Base-by-base conservation (phyloP, 441 rosid genomes). In the Breynia disticha region DNA sequence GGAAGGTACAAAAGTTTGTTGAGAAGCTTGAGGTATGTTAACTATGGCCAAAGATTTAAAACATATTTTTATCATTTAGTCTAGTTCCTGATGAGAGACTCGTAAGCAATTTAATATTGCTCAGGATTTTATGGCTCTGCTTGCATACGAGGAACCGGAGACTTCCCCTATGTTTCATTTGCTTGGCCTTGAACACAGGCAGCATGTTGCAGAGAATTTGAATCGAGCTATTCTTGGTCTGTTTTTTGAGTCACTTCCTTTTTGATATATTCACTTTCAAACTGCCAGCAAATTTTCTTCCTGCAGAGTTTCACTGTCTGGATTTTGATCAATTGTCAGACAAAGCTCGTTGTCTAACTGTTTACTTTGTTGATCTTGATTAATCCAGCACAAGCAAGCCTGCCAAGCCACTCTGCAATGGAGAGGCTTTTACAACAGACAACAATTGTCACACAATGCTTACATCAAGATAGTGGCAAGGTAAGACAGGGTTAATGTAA, bases 111-210 rank as follows among this genome's bases (percentile, higher is more conserved):
- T 64, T 52, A n/a, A 48, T 50, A 45, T 57, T 59, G 24, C 62
- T 61, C 75, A 90, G 98, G 95, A 87, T 53, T 74, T 72, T 28
- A 74, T 90, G 82, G 79, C 93, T 56, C 71, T 90, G 74, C 79
- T 90, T 61, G 96, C 98, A 59, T 90, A 82, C 54, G 93, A 80
- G 63, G 84, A 85, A 52, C 98, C 96, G 12, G 93, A 83, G 72
- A 83, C 74, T 67, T 82, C 98, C 59, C 98, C 96, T 21, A 73
- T 76, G 90, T 87, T 83, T 72, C 81, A 83, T 77, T 82, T 87
- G 46, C 79, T 83, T 50, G 73, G 88, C 72, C 63, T 68, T 76
- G 98, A 90, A 42, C 71, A 85, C 63, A 73, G 88, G 57, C 88
- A 85, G 65, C 78, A 71, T 47, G 83, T 90, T 72, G 90, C 85